These are phyloP conservation scores for Avena eriantha DNA, from an alignment of 176 grass and related monocot species.

Conservation along the genomic window DNA sequence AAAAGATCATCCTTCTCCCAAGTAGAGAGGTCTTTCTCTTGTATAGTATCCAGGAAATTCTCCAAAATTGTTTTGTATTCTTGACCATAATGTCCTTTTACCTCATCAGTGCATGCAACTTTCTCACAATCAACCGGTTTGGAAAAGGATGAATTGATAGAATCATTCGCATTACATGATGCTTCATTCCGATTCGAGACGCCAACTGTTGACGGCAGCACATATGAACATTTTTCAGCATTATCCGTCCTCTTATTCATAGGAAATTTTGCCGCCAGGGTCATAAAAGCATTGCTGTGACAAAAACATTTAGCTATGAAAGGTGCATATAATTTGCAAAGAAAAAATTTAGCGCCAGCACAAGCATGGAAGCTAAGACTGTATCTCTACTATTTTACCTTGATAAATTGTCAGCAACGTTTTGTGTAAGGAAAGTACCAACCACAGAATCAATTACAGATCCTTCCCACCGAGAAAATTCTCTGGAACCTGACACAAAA, in stretches of 20 bases:
- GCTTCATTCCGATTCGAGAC: conserved; percentile 9
- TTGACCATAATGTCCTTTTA: conserved; percentile 37
- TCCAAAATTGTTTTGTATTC: conserved; percentile 46
- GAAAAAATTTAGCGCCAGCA: not conserved
- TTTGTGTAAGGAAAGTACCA: conserved; percentile 62
- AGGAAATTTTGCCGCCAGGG: conserved; percentile 53
- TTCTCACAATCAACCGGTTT: conserved; percentile 22
- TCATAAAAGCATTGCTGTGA: conserved; percentile 58
- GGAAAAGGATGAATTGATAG: conserved; percentile 7
- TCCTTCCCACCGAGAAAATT: conserved; percentile 57
- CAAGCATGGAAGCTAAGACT: conserved; percentile 35
- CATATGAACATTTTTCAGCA: conserved; percentile 33
- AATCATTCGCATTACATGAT: conserved; percentile 33
- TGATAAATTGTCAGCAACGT: conserved; percentile 60
- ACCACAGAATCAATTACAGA: conserved; percentile 57
- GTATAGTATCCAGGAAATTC: conserved; percentile 44
- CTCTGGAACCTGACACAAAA: conserved; percentile 50
- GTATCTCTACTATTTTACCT: conserved; percentile 43
- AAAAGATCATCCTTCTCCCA: conserved; percentile 43
- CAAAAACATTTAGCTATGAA: conserved; percentile 13
- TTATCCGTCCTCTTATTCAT: conserved; percentile 17
- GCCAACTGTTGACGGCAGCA: not conserved
- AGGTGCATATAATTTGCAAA: not conserved
- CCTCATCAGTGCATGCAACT: not conserved
- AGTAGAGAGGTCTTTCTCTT: conserved; percentile 45